Conservation (phyloP, 495 filamentous ascomycete genomes). For the Trichoderma erinaceum region DNA sequence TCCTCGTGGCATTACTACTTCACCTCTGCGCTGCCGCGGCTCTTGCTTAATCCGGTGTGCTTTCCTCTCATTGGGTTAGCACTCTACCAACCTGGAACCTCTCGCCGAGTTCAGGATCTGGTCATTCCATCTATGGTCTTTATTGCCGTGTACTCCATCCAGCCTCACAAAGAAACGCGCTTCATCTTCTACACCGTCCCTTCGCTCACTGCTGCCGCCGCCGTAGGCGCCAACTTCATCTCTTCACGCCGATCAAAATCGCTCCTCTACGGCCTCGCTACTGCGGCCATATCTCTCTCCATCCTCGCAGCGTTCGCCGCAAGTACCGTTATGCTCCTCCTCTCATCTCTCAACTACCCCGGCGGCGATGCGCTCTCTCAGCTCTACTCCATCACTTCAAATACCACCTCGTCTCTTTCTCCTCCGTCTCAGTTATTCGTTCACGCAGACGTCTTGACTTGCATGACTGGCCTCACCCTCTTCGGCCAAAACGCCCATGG, state of each 20-base stretch:
- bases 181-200: constrained; percentile 91
- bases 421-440: constrained; percentile 47
- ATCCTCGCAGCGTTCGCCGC: constrained; percentile 52
- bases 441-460: constrained; percentile 80
- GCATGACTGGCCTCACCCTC: constrained; percentile 89
- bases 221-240: constrained; percentile 66
- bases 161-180: constrained; percentile 94
- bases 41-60: constrained; percentile 72
- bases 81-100: constrained; percentile 44
- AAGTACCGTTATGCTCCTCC: constrained; percentile 58
- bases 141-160: constrained; percentile 68
- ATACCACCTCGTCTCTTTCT: constrained; percentile 22
- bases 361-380: constrained; percentile 62
- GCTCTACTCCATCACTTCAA: constrained; percentile 46
- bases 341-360: constrained; percentile 82
- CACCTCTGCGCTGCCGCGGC: constrained; percentile 68
- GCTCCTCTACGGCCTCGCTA: constrained; percentile 49
- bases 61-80: constrained; percentile 60
- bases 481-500: constrained; percentile 55
- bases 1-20: constrained; percentile 83
- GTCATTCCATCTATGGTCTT: constrained; percentile 65
- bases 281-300: constrained; percentile 49
- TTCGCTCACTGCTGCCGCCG: constrained; percentile 67
- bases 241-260: constrained; percentile 62
- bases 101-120: constrained; percentile 41